Percentiles rank a stretch among this genome's conserved stretches.
These are phyloP conservation scores for Pichia pseudocactophila DNA, from an alignment of 805 yeast genomes.

Conservation along the genomic window DNA sequence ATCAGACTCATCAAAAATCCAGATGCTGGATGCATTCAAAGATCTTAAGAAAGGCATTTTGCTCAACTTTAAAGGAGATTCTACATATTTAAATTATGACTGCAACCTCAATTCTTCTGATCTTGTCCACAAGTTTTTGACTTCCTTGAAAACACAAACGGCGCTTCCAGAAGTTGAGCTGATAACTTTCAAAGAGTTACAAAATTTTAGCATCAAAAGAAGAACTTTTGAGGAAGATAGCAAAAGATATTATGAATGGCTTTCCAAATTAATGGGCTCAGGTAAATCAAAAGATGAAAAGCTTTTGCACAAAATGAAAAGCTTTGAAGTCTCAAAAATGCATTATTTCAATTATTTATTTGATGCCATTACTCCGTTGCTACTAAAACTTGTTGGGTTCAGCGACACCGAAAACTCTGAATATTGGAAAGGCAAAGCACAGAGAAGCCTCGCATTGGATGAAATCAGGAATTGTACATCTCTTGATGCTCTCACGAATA, in stretches of 20 bases:
- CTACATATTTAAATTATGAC: slow-evolving; percentile 2
- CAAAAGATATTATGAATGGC: slow-evolving; percentile 29
- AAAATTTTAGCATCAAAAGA: slow-evolving; percentile 13
- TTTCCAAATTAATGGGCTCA: slow-evolving; percentile 26
- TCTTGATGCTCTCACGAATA: slow-evolving; percentile 24
- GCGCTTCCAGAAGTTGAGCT: slow-evolving; percentile 3
- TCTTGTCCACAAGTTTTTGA: slow-evolving; percentile 1
- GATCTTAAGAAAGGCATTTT: slow-evolving; percentile 10
- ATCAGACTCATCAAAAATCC: slow-evolving; percentile 8
- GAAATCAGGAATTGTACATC: slow-evolving; percentile 16
- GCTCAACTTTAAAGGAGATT: slow-evolving; percentile 3
- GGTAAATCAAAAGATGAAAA: slow-evolving; percentile 29
- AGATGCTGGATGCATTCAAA: slow-evolving; percentile 4
- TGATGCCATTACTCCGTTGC: slow-evolving; percentile 19
- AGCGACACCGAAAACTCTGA: background rate
- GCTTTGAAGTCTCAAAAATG: slow-evolving; percentile 25
- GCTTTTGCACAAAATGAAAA: slow-evolving; percentile 22
- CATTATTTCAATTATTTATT: slow-evolving; percentile 24
- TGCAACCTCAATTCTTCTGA: too few species aligned
- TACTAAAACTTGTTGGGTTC: slow-evolving; percentile 9
- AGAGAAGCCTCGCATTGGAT: slow-evolving; percentile 14
- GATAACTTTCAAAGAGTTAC: slow-evolving; percentile 1
- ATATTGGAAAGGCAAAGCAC: slow-evolving; percentile 10
- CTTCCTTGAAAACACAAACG: slow-evolving; percentile 6
- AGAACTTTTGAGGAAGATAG: slow-evolving; percentile 30